A percentile compares a stretch with the other conserved stretches of the same genome.
Evolutionary conservation across 148 eudicot genomes (phyloP).

Genomic region (Talinum fruticosum): DNA sequence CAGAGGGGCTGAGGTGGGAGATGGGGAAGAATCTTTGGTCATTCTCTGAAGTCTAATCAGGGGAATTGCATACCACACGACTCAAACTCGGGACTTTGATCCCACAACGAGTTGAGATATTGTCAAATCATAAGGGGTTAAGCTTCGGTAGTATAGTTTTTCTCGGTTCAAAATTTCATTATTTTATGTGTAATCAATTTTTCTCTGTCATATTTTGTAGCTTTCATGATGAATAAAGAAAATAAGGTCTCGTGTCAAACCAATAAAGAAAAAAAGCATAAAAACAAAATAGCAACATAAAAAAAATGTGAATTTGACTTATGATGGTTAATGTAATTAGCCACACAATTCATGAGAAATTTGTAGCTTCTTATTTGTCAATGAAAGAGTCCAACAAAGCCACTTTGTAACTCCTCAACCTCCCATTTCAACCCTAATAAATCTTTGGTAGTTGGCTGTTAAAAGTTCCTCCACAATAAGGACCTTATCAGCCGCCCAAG

Average conservation of each 20-base stretch:
- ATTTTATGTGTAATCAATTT: too few relatives aligned
- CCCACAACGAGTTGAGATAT: too few relatives aligned
- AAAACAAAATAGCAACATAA: not conserved
- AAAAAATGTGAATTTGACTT: not conserved
- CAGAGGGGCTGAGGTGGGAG: too few relatives aligned
- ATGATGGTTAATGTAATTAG: not conserved
- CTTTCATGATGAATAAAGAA: too few relatives aligned
- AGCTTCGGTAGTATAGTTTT: too few relatives aligned
- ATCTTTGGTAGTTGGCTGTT: conserved; percentile 21
- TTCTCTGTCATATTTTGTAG: too few relatives aligned
- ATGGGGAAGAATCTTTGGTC: too few relatives aligned
- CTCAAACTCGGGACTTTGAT: too few relatives aligned
- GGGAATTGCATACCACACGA: too few relatives aligned
- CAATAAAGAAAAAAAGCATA: not conserved
- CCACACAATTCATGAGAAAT: not conserved
- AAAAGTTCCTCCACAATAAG: not conserved
- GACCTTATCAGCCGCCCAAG: not conserved
- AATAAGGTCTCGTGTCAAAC: not conserved
- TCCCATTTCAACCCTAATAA: not conserved
- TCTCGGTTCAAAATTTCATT: too few relatives aligned
- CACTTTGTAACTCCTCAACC: conserved; percentile 4
- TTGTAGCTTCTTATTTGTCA: not conserved
- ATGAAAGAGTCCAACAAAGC: not conserved
- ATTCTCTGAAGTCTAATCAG: too few relatives aligned
- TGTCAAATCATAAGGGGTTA: too few relatives aligned